Evolutionary conservation across 371 early-diverging fungal genomes (phyloP), one percentile per base, ranked within the genome.

Genomic region (Mortierella sp.): DNA sequence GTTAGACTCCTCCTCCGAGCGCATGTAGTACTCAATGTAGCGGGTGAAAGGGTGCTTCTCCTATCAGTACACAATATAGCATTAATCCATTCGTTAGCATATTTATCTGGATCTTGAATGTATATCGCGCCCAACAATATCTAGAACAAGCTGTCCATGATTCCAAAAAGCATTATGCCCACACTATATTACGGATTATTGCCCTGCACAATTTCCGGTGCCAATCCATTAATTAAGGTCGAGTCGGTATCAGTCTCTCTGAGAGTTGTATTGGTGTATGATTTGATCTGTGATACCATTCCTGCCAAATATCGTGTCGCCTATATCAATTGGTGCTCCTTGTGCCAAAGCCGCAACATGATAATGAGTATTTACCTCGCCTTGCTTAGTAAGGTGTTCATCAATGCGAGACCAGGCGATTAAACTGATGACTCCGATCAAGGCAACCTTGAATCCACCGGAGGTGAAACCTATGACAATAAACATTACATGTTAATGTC

Each of bases 1-100:
- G 71, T 62, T 63, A 45, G 80, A 80, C 61, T 80, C 80, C 64
- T 73, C 22, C 75, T 80, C 80, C 53, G 80, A 74, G 57, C 80
- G 80, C 80, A 80, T 80, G 75, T 80, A 80, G 71, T 80, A 80
- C 68, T 80, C 80, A 42, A 80, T 80, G 62, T 80, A 80, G 62
- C 80, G 80, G 37, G 80, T 80, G 70, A 80, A 57, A 57, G 80
- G 80, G 49, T 80, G 80, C 70, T 80, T 80, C 62, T 80, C 80
- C 80, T 79, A 78, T 23, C 31, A 43, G 45, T 19, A 13, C 45
- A 19, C 5, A 43, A 43, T 13, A 43, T 19, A 5, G 19, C 45
- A 43, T 43, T 3, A n/a, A 10, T 35, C 1, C 40, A 47, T 43
- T 22, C 29, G 32, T 29, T 6, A 32, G 6, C 34, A 67, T 51